Evolutionary conservation across 306 rosid species (phyloP).

Genomic region (Malus sylvestris): DNA sequence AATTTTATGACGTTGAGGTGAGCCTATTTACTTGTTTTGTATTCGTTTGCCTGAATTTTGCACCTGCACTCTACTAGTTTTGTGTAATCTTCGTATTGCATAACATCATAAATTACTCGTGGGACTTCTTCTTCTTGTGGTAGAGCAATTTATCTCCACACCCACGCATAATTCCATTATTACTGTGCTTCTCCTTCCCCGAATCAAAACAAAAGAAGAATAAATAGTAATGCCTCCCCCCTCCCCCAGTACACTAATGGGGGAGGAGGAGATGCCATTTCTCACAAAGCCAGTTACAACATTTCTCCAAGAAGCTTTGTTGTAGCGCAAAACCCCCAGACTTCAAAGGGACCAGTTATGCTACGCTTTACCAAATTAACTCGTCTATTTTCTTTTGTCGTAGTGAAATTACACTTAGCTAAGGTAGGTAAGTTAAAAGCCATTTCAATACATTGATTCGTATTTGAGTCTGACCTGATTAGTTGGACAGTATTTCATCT

Average conservation of each 20-base stretch:
- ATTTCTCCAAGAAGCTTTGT: background rate
- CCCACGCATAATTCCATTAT: background rate
- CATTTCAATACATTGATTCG: background rate
- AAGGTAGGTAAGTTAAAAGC: background rate
- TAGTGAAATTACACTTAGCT: background rate
- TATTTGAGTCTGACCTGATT: background rate
- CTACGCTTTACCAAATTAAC: background rate
- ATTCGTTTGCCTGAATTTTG: background rate
- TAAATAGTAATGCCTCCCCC: background rate
- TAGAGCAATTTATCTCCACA: background rate
- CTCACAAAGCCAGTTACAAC: background rate
- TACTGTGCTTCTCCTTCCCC: background rate
- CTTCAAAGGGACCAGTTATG: background rate
- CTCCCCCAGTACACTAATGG: background rate
- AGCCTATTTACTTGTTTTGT: background rate
- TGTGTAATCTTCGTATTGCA: background rate
- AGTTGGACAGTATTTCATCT: background rate
- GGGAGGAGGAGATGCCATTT: background rate
- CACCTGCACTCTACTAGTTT: background rate
- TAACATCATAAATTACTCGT: background rate
- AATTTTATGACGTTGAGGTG: constrained; percentile 79
- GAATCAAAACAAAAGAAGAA: background rate
- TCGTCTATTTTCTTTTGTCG: background rate
- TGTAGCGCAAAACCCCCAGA: background rate
- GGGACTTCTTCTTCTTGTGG: background rate